These are phyloP conservation scores for Exserohilum turcica DNA, from an alignment of 2,329 filamentous ascomycete genomes.

Conservation along the genomic window DNA sequence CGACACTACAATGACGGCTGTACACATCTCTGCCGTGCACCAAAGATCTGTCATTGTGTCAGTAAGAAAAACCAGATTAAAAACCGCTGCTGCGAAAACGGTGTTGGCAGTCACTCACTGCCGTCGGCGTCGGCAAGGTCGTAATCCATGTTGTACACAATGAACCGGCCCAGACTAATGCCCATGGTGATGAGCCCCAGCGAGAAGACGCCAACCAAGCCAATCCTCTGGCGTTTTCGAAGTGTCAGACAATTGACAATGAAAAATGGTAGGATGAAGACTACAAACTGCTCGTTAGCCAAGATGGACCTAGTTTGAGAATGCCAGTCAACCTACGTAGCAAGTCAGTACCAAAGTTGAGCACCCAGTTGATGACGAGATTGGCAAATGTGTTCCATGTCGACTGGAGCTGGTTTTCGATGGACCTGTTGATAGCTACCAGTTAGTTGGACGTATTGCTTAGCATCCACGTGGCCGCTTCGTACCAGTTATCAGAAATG, in stretches of 20 bases:
- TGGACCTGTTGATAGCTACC: conserved; percentile 3
- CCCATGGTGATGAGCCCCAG: conserved; percentile 27
- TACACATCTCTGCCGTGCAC: conserved; percentile 33
- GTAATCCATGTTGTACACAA: conserved; percentile 26
- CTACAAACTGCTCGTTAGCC: conserved; percentile 4
- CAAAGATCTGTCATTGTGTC: conserved; percentile 21
- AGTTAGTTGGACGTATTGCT: neutral
- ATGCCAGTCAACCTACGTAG: conserved; percentile 17
- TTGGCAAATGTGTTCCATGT: conserved; percentile 26
- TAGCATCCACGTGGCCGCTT: neutral
- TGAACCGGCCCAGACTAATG: conserved; percentile 29
- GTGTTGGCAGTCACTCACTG: conserved; percentile 14
- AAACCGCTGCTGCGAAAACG: too few species aligned
- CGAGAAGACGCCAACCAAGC: conserved; percentile 29
- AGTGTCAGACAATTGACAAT: conserved; percentile 29
- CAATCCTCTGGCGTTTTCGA: conserved; percentile 29
- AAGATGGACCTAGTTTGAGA: fast-evolving
- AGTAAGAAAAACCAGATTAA: too few species aligned
- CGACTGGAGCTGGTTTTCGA: conserved; percentile 26
- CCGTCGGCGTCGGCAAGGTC: conserved; percentile 25
- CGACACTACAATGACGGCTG: conserved; percentile 27
- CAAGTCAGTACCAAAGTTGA: conserved; percentile 29
- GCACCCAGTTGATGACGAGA: conserved; percentile 19
- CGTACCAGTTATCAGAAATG: conserved; percentile 29
- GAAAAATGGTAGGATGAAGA: conserved; percentile 32